Evolutionary conservation across 1,284 basidiomycete species (phyloP).

Genomic region (Leccinum griseonigrum): DNA sequence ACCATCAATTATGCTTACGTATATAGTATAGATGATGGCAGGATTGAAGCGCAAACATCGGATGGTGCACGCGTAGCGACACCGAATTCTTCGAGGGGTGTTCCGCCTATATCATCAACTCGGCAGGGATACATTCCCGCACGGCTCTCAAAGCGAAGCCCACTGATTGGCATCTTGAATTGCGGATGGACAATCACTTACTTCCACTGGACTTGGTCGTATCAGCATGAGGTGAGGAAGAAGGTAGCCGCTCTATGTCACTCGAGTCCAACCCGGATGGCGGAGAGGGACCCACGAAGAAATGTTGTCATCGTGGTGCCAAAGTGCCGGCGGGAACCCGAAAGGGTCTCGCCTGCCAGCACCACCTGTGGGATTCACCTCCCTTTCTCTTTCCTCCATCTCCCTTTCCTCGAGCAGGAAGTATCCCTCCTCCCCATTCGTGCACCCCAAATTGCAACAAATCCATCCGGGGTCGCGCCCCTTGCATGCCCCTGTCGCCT

Average conservation of each 20-base stretch:
- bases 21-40: slow-evolving; percentile 70
- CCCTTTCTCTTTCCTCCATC: too few relatives aligned
- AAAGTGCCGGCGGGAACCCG: too few relatives aligned
- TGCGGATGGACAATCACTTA: slow-evolving; percentile 85
- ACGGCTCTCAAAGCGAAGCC: slow-evolving; percentile 93
- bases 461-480: too few relatives aligned
- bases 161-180: slow-evolving; percentile 95
- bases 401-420: too few relatives aligned
- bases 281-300: too few relatives aligned
- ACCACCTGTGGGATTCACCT: too few relatives aligned
- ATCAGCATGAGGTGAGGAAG: slow-evolving; percentile 81
- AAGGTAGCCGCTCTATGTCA: slow-evolving; percentile 44
- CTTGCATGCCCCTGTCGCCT: too few relatives aligned
- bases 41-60: slow-evolving; percentile 93
- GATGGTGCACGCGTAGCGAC: slow-evolving; percentile 94
- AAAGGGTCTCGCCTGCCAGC: too few relatives aligned
- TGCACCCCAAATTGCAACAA: too few relatives aligned
- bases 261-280: too few relatives aligned
- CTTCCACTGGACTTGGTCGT: slow-evolving; percentile 89
- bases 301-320: slow-evolving; percentile 40
- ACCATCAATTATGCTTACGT: slow-evolving; percentile 8
- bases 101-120: slow-evolving; percentile 35
- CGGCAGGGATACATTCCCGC: slow-evolving; percentile 57
- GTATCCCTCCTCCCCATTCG: too few relatives aligned
- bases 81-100: slow-evolving; percentile 56